Conservation (phyloP, 306 rosid genomes). For the Castanea mollissima region DNA sequence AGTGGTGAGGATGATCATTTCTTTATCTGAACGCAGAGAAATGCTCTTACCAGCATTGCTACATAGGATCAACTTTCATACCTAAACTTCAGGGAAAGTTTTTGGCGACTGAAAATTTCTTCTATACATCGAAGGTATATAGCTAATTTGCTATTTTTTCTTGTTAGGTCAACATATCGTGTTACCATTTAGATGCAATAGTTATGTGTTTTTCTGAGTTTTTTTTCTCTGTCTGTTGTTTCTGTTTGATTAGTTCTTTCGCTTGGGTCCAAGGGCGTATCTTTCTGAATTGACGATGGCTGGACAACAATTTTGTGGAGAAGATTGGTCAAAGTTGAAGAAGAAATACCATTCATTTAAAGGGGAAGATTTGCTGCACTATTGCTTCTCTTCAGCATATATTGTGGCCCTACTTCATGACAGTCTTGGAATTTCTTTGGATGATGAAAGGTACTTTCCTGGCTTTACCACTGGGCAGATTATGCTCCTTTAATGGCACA, state of each 20-base stretch:
- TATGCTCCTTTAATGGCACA: neutral
- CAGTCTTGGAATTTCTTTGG: conserved; percentile 77
- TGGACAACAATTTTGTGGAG: conserved; percentile 80
- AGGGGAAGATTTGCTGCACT: conserved; percentile 73
- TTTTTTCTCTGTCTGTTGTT: conserved; percentile 1
- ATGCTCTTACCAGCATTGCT: conserved; percentile 61
- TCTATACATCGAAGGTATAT: conserved; percentile 81
- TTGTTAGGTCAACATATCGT: conserved; percentile 11
- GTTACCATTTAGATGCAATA: conserved; percentile 8
- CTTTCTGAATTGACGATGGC: conserved; percentile 77
- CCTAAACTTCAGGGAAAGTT: conserved; percentile 88
- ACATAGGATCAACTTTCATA: conserved; percentile 75
- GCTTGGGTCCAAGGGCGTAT: conserved; percentile 56
- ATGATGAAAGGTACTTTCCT: conserved; percentile 72
- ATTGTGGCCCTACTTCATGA: conserved; percentile 92
- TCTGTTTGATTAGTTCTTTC: conserved; percentile 61
- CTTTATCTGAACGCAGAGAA: conserved; percentile 47
- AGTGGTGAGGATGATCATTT: conserved; percentile 13
- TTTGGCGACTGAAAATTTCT: conserved; percentile 97
- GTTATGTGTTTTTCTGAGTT: conserved; percentile 6
- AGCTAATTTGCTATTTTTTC: conserved; percentile 7
- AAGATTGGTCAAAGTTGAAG: conserved; percentile 72
- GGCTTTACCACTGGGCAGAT: conserved; percentile 6
- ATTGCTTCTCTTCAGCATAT: conserved; percentile 97
- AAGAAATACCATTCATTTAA: conserved; percentile 44